A percentile compares a stretch with the other conserved stretches of the same genome.
These are phyloP conservation scores for Triticum turgidum DNA, from an alignment of 176 grass and related monocot species.

Conservation along the genomic window DNA sequence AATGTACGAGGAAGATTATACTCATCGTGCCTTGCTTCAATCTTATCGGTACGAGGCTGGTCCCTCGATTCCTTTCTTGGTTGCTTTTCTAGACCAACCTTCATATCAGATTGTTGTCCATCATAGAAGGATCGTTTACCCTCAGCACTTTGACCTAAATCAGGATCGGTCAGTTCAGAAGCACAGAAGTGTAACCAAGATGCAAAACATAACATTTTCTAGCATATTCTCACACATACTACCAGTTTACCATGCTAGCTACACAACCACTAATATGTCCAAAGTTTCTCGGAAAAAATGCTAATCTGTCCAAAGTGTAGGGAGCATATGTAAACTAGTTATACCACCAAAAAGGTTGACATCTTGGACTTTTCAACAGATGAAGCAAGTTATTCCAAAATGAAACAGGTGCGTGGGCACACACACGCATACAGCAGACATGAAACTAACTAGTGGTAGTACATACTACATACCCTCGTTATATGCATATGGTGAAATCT, in stretches of 20 bases:
- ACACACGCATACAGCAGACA: not conserved
- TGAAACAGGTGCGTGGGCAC: not conserved
- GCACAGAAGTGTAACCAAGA: constrained; percentile 18
- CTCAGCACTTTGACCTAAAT: constrained; percentile 45
- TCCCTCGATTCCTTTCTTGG: constrained; percentile 51
- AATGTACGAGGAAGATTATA: constrained; percentile 66
- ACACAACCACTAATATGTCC: not conserved
- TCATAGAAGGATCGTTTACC: constrained; percentile 58
- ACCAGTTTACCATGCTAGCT: not conserved
- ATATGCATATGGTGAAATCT: constrained; percentile 50
- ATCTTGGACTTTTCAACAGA: not conserved
- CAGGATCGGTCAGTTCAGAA: constrained; percentile 9
- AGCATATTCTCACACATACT: not conserved
- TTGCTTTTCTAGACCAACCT: constrained; percentile 61
- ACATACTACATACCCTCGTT: constrained; percentile 51
- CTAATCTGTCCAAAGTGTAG: not conserved
- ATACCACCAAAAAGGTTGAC: not conserved
- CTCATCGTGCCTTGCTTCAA: constrained; percentile 52
- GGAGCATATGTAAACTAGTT: not conserved
- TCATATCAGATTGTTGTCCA: constrained; percentile 60
- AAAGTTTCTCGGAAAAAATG: not conserved
- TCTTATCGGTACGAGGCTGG: constrained; percentile 33
- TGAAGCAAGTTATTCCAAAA: not conserved
- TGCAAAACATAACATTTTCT: not conserved
- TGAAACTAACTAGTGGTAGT: constrained; percentile 24